Base-by-base conservation (phyloP, 179 eudicot genomes). In the Spergularia azorica region DNA sequence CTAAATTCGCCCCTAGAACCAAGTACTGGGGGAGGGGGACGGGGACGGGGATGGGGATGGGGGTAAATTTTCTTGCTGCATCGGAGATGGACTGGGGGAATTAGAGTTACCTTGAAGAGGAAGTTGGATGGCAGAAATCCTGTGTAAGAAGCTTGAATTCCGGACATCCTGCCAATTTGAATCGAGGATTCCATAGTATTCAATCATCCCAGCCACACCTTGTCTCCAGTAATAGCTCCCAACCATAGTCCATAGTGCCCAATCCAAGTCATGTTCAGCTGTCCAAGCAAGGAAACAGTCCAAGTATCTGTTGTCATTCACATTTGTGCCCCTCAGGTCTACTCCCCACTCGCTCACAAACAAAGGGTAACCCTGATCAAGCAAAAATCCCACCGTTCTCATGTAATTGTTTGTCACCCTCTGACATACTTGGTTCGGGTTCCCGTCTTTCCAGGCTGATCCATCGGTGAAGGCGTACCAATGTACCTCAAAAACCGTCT, bases 311-410 rank as follows among this genome's bases (percentile, higher is more conserved):
- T 91, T 90, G 48, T 91, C 97, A 82, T 89, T 85, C 6, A 75
- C 89, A 88, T 84, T 87, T 0, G 52, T 81, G 7, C 94, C 97
- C 73, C 87, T 88, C 57, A 82, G 85, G 54, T 95, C 93, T 3
- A 92, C 71, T 15, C 98, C 99, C 77, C 87, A 93, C 84, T 95
- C 99, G 67, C 94, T 93, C 71, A 95, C 50, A 67, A 95, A 90
- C 85, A 95, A 84, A n/a, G 99, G 99, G 80, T 69, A 89, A 18
- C 97, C 94, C 85, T 84, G 73, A 9, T 83, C 84, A 56, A 90
- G 56, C 74, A 90, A 56, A 74, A 90, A 93, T 20, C 88, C 90
- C 0, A 86, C 84, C 51, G 63, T 84, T 50, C 77, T 64, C 90
- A 72, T 83, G 18, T 84, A 73, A 72, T 77, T 73, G 3, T 16